Evolutionary conservation across 2,329 filamentous ascomycete genomes (phyloP), one percentile per base, ranked within the genome.

Genomic region (Fusarium secorum): DNA sequence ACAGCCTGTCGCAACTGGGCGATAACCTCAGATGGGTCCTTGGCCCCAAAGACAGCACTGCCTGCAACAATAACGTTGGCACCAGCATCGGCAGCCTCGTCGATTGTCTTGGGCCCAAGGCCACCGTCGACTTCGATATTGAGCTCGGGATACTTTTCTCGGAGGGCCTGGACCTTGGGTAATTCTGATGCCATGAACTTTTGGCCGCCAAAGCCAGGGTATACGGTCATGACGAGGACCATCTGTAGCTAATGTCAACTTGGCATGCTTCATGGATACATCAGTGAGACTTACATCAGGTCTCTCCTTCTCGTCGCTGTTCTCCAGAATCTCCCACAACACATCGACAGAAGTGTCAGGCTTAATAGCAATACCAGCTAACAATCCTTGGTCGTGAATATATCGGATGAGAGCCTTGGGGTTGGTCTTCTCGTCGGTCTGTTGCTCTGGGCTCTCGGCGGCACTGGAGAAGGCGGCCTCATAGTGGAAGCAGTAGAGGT

Each of bases 401-500:
- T 95, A 97, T 75, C 89, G 88, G 76, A 98, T 93, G 76, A 99
- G 84, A 74, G 95, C 93, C 77, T 90, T 91, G 9, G 96, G 95
- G 77, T 83, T 94, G 5, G 95, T 98, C 80, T 90, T 91, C 66
- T 85, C 81, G 60, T 92, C 91, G 18, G 89, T 89, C 58, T 84
- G 87, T 60, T 86, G 88, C 75, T 92, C 89, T 51, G 95, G 95
- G 59, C 87, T 89, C 78, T 95, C 93, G 76, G 95, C 94, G 38
- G 93, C 94, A 45, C 92, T 93, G 54, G 93, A 97, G 74, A 96
- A 88, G 71, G 96, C 96, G 30, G 96, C 96, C 84, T 99, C 96
- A 83, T 98, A 98, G 86, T 99, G 96, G 86, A 99, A 99, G 86
- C 96, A 98, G 86, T 99, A 99, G n/a, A 99, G 87, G 81, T 99